phyloP scores from a whole-genome alignment of 176 grass and related monocot genomes.

The Triticum dicoccoides region DNA sequence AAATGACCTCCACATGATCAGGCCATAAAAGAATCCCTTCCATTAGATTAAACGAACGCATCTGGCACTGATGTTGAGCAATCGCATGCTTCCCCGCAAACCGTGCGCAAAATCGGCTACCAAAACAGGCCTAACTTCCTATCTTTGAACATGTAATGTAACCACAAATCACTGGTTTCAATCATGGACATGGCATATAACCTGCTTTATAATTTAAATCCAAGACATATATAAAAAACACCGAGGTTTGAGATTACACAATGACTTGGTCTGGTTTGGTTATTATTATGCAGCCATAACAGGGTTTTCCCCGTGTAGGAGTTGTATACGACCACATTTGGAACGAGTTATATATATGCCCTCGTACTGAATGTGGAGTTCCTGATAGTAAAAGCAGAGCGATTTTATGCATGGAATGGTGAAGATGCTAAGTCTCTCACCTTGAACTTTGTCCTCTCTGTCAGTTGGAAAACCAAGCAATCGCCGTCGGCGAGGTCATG shows the following conservation, averaged over 20 bases:
- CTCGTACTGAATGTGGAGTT: background rate
- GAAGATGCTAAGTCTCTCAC: constrained; percentile 16
- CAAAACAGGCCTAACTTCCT: background rate
- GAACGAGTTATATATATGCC: too few relatives aligned
- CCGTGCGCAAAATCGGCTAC: background rate
- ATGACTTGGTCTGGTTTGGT: background rate
- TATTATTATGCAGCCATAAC: background rate
- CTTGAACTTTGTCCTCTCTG: constrained; percentile 44
- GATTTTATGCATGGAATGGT: background rate
- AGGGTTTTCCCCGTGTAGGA: background rate
- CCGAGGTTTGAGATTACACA: background rate
- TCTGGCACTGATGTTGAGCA: background rate
- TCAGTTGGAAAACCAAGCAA: constrained; percentile 62
- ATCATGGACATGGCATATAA: background rate
- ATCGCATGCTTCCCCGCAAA: background rate
- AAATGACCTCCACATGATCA: background rate
- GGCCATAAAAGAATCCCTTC: background rate
- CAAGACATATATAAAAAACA: background rate
- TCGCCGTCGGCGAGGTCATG: constrained; percentile 70
- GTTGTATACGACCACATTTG: background rate
- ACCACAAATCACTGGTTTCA: background rate
- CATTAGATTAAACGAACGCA: background rate
- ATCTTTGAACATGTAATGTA: background rate
- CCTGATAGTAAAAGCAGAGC: background rate
- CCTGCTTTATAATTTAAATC: background rate